A percentile compares a stretch with the other conserved stretches of the same genome.
Conservation (phyloP, 495 filamentous ascomycete genomes). For the Ramalina intermedia region DNA sequence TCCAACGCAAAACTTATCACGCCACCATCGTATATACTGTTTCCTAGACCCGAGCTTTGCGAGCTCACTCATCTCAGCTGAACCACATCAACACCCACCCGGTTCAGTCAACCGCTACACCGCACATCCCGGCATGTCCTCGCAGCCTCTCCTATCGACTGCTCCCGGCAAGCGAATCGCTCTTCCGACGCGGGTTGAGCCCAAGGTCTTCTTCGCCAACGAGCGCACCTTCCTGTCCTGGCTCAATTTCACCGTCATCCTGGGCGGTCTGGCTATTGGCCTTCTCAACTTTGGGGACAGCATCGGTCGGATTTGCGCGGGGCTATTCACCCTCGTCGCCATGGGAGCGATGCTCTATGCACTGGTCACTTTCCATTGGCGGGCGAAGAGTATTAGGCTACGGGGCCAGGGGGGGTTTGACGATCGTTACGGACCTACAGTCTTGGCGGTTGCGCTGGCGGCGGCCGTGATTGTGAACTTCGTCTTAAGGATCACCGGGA, state of each 20-base stretch:
- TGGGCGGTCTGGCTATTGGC: conserved; percentile 87
- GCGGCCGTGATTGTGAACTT: conserved; percentile 89
- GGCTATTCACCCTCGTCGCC: conserved; percentile 84
- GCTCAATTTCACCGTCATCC: conserved; percentile 98
- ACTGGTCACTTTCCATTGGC: conserved; percentile 89
- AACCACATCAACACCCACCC: neutral
- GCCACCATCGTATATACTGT: neutral
- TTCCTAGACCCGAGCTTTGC: neutral
- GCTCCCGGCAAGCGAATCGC: conserved; percentile 98
- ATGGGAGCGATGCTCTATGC: conserved; percentile 95
- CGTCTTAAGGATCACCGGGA: conserved; percentile 51
- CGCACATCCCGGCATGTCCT: conserved; percentile 55
- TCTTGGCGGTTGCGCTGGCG: conserved; percentile 70
- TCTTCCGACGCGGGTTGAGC: conserved; percentile 93
- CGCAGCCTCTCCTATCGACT: conserved; percentile 83
- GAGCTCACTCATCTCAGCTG: too few species aligned
- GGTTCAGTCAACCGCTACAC: neutral
- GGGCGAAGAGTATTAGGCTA: conserved; percentile 80
- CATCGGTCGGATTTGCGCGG: conserved; percentile 80
- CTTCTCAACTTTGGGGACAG: conserved; percentile 96
- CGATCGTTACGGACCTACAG: conserved; percentile 82
- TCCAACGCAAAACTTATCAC: too few species aligned
- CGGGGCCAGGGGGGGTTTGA: conserved; percentile 92
- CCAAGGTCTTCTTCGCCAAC: conserved; percentile 99
- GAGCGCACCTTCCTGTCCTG: conserved; percentile 97